phyloP scores from a whole-genome alignment of 805 yeast genomes.

The Saturnispora gosingensis region DNA sequence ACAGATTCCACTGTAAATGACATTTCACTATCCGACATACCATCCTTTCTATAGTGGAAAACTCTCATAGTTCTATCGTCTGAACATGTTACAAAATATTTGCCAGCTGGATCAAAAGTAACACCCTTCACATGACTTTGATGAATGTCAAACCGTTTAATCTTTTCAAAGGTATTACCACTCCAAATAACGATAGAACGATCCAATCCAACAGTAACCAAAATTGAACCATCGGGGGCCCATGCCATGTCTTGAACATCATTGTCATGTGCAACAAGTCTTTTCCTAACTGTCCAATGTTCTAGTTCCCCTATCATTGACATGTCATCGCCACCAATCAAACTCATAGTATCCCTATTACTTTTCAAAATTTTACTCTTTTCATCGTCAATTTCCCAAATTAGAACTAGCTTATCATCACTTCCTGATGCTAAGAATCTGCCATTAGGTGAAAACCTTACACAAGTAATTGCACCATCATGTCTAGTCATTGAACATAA shows the following conservation, averaged over 20 bases:
- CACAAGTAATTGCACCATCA: constrained; percentile 93
- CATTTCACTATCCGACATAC: constrained; percentile 51
- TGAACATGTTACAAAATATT: constrained; percentile 93
- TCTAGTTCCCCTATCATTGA: constrained; percentile 59
- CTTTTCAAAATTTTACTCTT: constrained; percentile 33
- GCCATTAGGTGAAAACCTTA: constrained; percentile 88
- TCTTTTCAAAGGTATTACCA: constrained; percentile 82
- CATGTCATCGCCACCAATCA: constrained; percentile 1
- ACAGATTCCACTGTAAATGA: constrained; percentile 82
- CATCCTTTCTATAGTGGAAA: constrained; percentile 64
- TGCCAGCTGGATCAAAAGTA: constrained; percentile 96
- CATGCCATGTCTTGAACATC: constrained; percentile 97
- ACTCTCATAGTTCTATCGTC: constrained; percentile 90
- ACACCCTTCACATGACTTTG: constrained; percentile 95
- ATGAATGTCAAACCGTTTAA: constrained; percentile 84
- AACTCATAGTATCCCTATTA: constrained; percentile 14
- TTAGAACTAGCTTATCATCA: constrained; percentile 82
- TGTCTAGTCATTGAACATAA: constrained; percentile 89
- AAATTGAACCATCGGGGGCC: constrained; percentile 88
- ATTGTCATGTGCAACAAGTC: constrained; percentile 94
- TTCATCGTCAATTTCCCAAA: constrained; percentile 88
- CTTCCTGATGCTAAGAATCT: constrained; percentile 89
- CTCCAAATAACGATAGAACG: constrained; percentile 90
- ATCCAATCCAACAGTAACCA: constrained; percentile 93
- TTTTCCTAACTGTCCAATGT: constrained; percentile 88